A percentile compares a stretch with the other conserved stretches of the same genome.
These are phyloP conservation scores for Flaveria robusta DNA, from an alignment of 129 eudicot genomes.

Conservation along the genomic window DNA sequence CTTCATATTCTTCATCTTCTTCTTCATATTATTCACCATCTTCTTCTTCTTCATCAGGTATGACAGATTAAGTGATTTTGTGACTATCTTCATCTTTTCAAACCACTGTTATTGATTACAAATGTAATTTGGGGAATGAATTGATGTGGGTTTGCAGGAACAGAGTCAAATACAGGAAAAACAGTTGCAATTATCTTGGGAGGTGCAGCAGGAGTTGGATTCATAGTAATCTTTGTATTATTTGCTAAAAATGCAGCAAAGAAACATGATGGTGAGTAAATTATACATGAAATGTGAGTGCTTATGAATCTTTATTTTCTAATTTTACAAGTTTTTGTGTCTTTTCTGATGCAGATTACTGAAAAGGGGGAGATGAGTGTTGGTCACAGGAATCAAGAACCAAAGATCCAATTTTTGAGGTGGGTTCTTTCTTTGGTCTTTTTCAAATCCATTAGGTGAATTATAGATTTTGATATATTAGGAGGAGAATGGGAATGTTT, in stretches of 20 bases:
- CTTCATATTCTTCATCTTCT: constrained; percentile 19
- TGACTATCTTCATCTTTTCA: neutral
- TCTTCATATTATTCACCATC: constrained; percentile 29
- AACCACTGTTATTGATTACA: neutral
- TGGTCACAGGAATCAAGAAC: constrained; percentile 22
- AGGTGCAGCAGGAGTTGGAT: constrained; percentile 98
- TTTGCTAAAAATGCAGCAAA: constrained; percentile 68
- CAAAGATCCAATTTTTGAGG: constrained; percentile 46
- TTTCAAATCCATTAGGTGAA: constrained; percentile 40
- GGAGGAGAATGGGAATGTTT: constrained; percentile 24
- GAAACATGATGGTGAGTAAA: constrained; percentile 83
- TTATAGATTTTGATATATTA: constrained; percentile 25
- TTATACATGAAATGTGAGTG: neutral
- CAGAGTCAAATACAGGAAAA: constrained; percentile 71
- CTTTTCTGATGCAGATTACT: constrained; percentile 54
- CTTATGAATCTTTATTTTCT: neutral
- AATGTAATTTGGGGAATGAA: neutral
- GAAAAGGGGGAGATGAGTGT: constrained; percentile 39
- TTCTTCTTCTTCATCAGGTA: constrained; percentile 42
- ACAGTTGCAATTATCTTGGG: constrained; percentile 96
- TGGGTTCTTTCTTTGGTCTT: constrained; percentile 52
- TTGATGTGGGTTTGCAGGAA: constrained; percentile 39
- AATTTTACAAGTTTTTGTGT: neutral
- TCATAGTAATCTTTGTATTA: constrained; percentile 68
- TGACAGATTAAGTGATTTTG: neutral